phyloP scores from a whole-genome alignment of 352 stramenopile genomes.

The Aphanomyces stellatus region DNA sequence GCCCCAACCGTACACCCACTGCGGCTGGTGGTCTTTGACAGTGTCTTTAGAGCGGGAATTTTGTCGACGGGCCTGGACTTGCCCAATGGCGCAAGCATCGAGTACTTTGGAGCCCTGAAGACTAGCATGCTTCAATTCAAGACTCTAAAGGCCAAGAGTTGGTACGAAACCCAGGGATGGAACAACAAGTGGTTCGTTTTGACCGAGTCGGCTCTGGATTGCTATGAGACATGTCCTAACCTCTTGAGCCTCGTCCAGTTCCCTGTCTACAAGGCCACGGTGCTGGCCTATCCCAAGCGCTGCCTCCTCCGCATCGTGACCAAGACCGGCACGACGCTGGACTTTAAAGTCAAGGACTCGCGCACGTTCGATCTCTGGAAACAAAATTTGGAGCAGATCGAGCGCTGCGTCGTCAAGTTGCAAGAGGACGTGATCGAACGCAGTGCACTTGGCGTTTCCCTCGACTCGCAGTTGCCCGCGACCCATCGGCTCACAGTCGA shows the following conservation, averaged over 20 bases:
- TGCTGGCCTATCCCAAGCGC: constrained; percentile 61
- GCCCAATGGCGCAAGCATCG: constrained; percentile 44
- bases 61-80: constrained; percentile 35
- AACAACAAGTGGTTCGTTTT: not conserved
- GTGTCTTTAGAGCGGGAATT: too few species aligned
- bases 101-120: constrained; percentile 77
- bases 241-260: constrained; percentile 21
- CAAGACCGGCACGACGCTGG: constrained; percentile 44
- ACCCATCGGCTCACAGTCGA: constrained; percentile 27
- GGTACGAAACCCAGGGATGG: constrained; percentile 38
- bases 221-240: not conserved
- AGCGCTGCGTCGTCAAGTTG: constrained; percentile 43
- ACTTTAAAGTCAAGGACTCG: constrained; percentile 72
- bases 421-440: constrained; percentile 75
- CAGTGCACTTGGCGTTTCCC: constrained; percentile 53
- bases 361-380: constrained; percentile 68
- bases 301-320: constrained; percentile 76
- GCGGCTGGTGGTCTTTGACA: not conserved
- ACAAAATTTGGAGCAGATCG: constrained; percentile 49
- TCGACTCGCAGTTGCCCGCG: constrained; percentile 23
- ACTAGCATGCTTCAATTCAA: constrained; percentile 31
- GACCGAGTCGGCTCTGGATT: not conserved
- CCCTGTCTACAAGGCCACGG: constrained; percentile 51
- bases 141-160: constrained; percentile 26
- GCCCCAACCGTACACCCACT: not conserved